Evolutionary conservation across 2,329 filamentous ascomycete species (phyloP).

Genomic region (Amauroascus verrucosus): DNA sequence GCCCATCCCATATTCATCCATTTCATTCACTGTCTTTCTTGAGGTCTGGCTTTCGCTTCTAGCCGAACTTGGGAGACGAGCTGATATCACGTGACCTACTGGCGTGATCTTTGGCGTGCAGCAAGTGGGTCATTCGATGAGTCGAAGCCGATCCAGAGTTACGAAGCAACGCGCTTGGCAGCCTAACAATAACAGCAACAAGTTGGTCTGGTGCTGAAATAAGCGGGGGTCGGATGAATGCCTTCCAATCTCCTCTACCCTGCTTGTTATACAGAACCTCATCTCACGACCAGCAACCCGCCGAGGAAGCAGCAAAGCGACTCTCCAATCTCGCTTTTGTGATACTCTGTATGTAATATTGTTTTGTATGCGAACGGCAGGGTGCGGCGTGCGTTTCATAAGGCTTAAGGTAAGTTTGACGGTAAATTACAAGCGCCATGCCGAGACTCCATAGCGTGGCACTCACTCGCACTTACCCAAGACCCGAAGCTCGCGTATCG

Average conservation of each 20-base stretch:
- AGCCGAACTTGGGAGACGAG: not conserved
- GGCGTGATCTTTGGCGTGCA: not conserved
- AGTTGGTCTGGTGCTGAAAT: too few species aligned
- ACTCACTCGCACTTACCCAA: not conserved
- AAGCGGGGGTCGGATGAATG: too few species aligned
- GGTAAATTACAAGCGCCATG: not conserved
- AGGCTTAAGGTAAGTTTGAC: conserved; percentile 5
- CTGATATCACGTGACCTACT: not conserved
- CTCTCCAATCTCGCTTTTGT: too few species aligned
- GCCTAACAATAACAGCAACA: too few species aligned
- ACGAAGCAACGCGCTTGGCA: not conserved
- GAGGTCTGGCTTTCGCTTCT: too few species aligned
- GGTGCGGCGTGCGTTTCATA: not conserved
- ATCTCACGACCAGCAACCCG: too few species aligned
- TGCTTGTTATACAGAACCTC: too few species aligned
- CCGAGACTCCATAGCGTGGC: not conserved
- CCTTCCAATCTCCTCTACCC: too few species aligned
- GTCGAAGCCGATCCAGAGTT: conserved; percentile 1
- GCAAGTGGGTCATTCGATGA: not conserved
- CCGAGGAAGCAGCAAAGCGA: too few species aligned
- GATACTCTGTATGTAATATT: too few species aligned
- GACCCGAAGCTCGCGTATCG: not conserved
- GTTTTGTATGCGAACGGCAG: not conserved
- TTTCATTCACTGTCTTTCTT: too few species aligned
- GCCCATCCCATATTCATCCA: too few species aligned